Evolutionary conservation across 2,329 filamentous ascomycete genomes (phyloP), one percentile per base, ranked within the genome.

Genomic region (Colletotrichum falcatum): DNA sequence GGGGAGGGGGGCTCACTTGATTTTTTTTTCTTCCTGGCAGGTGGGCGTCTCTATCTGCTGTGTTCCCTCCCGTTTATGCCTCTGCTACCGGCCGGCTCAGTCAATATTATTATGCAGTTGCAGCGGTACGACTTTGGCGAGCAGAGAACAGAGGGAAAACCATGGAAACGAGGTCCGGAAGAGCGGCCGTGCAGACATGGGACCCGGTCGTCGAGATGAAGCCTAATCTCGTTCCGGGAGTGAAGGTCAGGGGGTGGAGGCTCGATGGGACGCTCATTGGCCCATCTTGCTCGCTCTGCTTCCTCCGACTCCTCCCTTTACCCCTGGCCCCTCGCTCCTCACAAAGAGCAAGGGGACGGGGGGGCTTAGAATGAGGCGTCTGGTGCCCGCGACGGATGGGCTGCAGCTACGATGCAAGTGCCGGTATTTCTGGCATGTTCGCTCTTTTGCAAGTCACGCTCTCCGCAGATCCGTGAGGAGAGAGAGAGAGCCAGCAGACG

Each of bases 151-250:
- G 44, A 23, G 9, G 37, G 44, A 46, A 46, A 23, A 12, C 30
- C 26, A 70, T 56, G 66, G 66, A 66, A 49, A 59, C 63, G 55
- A 66, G 56, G 39, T 61, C 66, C 39, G 28, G 66, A 70, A 53
- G 58, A 66, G 56, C 56, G 66, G 66, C 49, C 55, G 62, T 53
- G 30, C 51, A 35, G 37, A 44, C 64, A 62, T 58, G 67, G 67
- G 64, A 51, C 64, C 67, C 64, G 58, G 67, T 58, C 67, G 49
- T 67, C 67, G 63, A 70, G 67, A 70, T 70, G 67, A 67, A 67
- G 67, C 62, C 42, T 70, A 70, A 70, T 70, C 67, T 67, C 42
- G 48, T 54, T 62, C 48, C 18, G 46, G 33, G 5, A 11, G 35
- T 3, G n/a, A 7, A 20, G n/a, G 14, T 2, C 9, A 20, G 44